phyloP scores from a whole-genome alignment of 1,139 yeast species.

The Kurtzmaniella quercitrusa region DNA sequence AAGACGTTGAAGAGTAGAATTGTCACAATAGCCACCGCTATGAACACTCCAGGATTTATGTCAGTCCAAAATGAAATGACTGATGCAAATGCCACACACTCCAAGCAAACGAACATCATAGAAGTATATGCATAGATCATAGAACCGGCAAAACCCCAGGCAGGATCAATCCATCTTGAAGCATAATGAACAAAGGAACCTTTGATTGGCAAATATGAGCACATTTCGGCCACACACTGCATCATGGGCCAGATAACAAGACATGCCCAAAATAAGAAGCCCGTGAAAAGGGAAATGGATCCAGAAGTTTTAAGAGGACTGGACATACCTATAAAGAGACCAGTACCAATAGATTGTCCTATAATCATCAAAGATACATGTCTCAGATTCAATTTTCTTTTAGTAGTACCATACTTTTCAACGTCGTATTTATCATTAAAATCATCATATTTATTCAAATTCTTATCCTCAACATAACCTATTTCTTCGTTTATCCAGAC shows the following conservation, averaged over 20 bases:
- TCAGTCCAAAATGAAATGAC: slow-evolving; percentile 40
- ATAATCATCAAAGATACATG: slow-evolving; percentile 49
- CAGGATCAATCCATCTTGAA: slow-evolving; percentile 38
- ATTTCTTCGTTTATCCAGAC: neutral
- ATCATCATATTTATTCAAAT: slow-evolving; percentile 23
- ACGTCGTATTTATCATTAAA: slow-evolving; percentile 29
- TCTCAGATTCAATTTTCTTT: slow-evolving; percentile 38
- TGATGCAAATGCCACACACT: slow-evolving; percentile 33
- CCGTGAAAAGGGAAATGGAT: slow-evolving; percentile 34
- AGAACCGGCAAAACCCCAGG: slow-evolving; percentile 37
- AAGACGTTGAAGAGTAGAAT: slow-evolving; percentile 28
- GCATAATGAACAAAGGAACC: slow-evolving; percentile 36
- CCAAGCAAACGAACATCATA: slow-evolving; percentile 36
- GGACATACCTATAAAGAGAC: slow-evolving; percentile 38
- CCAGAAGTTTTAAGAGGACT: slow-evolving; percentile 34
- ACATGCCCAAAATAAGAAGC: slow-evolving; percentile 31
- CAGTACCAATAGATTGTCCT: slow-evolving; percentile 52
- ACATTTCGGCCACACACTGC: slow-evolving; percentile 40
- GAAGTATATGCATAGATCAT: slow-evolving; percentile 35
- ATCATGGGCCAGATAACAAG: slow-evolving; percentile 38
- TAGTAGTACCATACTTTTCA: slow-evolving; percentile 31
- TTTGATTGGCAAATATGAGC: slow-evolving; percentile 36
- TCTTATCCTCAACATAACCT: slow-evolving; percentile 9
- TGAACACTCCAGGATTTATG: slow-evolving; percentile 32
- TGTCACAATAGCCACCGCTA: slow-evolving; percentile 26